Evolutionary conservation across 2,329 filamentous ascomycete species (phyloP).

Genomic region (Magnaporthiopsis poae): DNA sequence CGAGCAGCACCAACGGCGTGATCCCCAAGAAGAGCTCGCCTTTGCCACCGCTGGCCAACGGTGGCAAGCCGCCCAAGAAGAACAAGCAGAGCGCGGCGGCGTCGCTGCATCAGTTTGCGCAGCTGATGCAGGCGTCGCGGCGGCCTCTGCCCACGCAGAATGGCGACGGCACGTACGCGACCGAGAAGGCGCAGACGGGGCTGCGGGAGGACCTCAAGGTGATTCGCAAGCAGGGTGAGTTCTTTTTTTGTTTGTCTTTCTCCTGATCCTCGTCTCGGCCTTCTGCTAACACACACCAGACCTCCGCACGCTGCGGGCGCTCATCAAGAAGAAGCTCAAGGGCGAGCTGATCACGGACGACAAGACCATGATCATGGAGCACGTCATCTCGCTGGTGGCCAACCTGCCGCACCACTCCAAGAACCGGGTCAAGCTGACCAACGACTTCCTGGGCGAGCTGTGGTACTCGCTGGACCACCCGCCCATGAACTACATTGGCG

Average conservation of each 20-base stretch:
- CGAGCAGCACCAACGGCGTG: neutral
- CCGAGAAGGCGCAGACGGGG: slow-evolving; percentile 37
- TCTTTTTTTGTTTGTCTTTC: neutral
- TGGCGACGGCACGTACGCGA: slow-evolving; percentile 51
- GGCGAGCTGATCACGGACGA: slow-evolving; percentile 58
- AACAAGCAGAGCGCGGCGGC: slow-evolving; percentile 24
- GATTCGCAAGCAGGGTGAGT: slow-evolving; percentile 37
- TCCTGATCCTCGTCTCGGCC: no score
- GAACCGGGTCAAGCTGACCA: slow-evolving; percentile 53
- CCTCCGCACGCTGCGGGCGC: slow-evolving; percentile 49
- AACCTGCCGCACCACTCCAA: slow-evolving; percentile 54
- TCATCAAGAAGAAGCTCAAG: slow-evolving; percentile 53
- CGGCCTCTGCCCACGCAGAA: slow-evolving; percentile 54
- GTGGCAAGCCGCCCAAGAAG: slow-evolving; percentile 17
- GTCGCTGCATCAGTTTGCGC: slow-evolving; percentile 24
- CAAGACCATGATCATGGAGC: slow-evolving; percentile 69
- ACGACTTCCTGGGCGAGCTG: slow-evolving; percentile 56
- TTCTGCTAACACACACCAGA: slow-evolving; percentile 32
- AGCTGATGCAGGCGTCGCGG: slow-evolving; percentile 37
- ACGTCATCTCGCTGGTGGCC: slow-evolving; percentile 59
- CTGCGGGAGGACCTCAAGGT: slow-evolving; percentile 48
- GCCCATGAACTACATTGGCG: slow-evolving; percentile 53
- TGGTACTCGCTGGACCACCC: slow-evolving; percentile 67
- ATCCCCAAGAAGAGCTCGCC: neutral
- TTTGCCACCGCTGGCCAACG: slow-evolving; percentile 14